These are phyloP conservation scores for Thelonectria olida DNA, from an alignment of 2,329 filamentous ascomycete species.

Conservation along the genomic window DNA sequence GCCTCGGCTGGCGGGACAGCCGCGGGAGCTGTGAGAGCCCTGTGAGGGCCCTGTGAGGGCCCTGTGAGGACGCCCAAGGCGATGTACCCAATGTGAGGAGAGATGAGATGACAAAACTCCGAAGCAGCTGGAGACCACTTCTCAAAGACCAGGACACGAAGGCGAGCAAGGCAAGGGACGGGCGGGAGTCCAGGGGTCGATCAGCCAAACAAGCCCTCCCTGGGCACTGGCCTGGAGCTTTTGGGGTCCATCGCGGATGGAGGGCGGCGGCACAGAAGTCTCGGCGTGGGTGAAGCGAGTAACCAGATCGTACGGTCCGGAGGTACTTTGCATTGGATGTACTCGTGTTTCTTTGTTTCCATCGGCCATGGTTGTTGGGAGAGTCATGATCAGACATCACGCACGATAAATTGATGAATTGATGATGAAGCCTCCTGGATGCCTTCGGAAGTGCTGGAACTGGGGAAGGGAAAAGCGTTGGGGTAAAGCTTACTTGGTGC, in stretches of 20 bases:
- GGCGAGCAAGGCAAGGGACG: background rate
- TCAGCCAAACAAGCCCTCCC: constrained; percentile 28
- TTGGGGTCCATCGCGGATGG: constrained; percentile 23
- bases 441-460: background rate
- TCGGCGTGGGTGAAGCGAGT: constrained; percentile 18
- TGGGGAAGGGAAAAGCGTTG: constrained; percentile 9
- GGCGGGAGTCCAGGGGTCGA: constrained; percentile 22
- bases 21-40: constrained; percentile 11
- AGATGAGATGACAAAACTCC: constrained; percentile 3
- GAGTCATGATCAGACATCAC: background rate
- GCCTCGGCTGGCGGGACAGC: constrained; percentile 30
- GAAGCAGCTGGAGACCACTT: background rate
- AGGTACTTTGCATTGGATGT: background rate
- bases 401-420: background rate
- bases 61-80: too few species aligned
- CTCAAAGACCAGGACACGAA: background rate
- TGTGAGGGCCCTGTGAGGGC: constrained; percentile 4
- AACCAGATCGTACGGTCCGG: constrained; percentile 5
- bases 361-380: background rate
- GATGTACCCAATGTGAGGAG: constrained; percentile 19
- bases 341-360: background rate
- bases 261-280: constrained; percentile 3
- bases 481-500: background rate
- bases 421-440: background rate
- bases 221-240: constrained; percentile 17